A percentile compares a stretch with the other conserved stretches of the same genome.
Evolutionary conservation across 306 rosid genomes (phyloP).

Genomic region (Dicorynia guianensis): DNA sequence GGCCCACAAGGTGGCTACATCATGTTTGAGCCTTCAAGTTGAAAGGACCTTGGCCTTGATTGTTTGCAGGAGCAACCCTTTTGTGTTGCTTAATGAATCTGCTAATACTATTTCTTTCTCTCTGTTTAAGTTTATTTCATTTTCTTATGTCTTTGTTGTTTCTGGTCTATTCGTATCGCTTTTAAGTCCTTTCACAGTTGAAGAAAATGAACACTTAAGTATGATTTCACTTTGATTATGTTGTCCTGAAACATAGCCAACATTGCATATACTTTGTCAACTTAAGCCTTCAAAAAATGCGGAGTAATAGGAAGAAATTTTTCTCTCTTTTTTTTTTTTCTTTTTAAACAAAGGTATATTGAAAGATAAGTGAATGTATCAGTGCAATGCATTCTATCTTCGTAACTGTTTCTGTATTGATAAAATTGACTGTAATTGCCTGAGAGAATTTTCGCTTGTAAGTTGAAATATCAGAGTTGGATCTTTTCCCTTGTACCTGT

Average conservation of each 20-base stretch:
- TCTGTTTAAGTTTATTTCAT: no score
- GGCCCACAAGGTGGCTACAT: no score
- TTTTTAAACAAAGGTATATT: no score
- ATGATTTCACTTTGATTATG: not conserved
- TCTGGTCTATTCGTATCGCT: no score
- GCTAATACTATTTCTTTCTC: not conserved
- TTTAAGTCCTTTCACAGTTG: not conserved
- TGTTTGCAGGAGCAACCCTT: not conserved
- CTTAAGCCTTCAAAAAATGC: not conserved
- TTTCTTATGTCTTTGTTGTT: no score
- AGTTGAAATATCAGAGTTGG: not conserved
- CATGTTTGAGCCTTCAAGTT: no score
- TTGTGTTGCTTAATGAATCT: not conserved
- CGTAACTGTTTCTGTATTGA: not conserved
- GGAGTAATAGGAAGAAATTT: not conserved
- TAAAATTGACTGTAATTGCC: not conserved
- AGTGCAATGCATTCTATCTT: no score
- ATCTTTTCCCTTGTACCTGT: not conserved
- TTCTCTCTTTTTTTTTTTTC: no score
- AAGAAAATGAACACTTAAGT: not conserved
- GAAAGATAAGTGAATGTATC: no score
- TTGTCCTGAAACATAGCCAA: not conserved
- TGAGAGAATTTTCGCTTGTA: not conserved
- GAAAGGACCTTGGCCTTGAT: no score
- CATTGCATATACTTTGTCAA: not conserved